These are phyloP conservation scores for Mrakia hoshinonis DNA, from an alignment of 768 basidiomycete genomes.

Conservation along the genomic window DNA sequence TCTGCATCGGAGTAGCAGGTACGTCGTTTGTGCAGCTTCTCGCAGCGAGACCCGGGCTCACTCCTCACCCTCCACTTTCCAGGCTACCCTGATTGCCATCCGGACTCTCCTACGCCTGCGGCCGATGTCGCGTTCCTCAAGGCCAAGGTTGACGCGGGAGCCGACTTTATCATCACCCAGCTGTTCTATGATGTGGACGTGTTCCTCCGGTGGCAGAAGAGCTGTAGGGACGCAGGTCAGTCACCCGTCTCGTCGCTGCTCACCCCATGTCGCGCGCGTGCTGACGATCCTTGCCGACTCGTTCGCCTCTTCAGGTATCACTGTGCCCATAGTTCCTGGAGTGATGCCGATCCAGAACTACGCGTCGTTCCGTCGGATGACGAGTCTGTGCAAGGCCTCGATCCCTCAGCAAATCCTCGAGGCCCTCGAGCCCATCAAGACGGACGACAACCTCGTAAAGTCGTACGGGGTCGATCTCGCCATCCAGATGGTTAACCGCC, in stretches of 20 bases:
- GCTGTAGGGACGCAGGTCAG: slow-evolving; percentile 64
- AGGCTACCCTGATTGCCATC: slow-evolving; percentile 73
- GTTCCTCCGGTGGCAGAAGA: slow-evolving; percentile 69
- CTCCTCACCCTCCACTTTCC: not conserved
- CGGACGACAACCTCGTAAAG: slow-evolving; percentile 88
- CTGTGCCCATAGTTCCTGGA: slow-evolving; percentile 82
- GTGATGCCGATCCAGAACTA: slow-evolving; percentile 98
- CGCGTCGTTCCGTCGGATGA: slow-evolving; percentile 80
- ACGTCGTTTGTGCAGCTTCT: slow-evolving; percentile 17
- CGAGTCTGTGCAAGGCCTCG: slow-evolving; percentile 72
- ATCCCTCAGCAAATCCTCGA: slow-evolving; percentile 61
- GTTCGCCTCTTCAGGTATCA: slow-evolving; percentile 58
- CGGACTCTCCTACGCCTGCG: slow-evolving; percentile 44
- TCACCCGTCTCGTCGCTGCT: slow-evolving; percentile 13
- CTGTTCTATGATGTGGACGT: slow-evolving; percentile 91
- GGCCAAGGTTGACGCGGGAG: slow-evolving; percentile 84
- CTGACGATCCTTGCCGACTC: slow-evolving; percentile 15
- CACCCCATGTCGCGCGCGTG: not conserved
- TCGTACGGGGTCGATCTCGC: slow-evolving; percentile 85
- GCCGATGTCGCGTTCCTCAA: slow-evolving; percentile 57
- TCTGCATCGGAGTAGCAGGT: slow-evolving; percentile 95
- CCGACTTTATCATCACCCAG: slow-evolving; percentile 92
- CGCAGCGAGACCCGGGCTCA: not conserved
- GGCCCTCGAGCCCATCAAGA: slow-evolving; percentile 68
- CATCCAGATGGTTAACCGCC: slow-evolving; percentile 59